A percentile compares a stretch with the other conserved stretches of the same genome.
Conservation (phyloP, 768 basidiomycete species). For the Leccinum variicolor region DNA sequence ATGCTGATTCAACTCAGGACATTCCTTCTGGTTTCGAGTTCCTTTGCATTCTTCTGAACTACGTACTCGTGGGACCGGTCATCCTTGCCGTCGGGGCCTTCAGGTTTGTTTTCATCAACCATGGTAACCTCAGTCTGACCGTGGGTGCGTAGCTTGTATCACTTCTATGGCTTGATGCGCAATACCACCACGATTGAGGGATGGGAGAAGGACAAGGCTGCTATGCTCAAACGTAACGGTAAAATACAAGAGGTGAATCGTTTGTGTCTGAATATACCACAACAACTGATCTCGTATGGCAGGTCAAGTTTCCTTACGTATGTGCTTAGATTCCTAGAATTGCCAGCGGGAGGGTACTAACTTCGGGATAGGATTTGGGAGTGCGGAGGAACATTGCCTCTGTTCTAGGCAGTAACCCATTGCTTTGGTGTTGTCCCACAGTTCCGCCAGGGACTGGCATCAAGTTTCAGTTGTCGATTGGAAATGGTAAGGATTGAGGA, state of each 20-base stretch:
- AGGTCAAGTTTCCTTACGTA: slow-evolving; percentile 95
- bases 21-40: slow-evolving; percentile 68
- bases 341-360: slow-evolving; percentile 7
- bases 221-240: slow-evolving; percentile 78
- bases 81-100: slow-evolving; percentile 85
- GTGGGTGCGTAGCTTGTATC: slow-evolving; percentile 66
- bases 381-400: slow-evolving; percentile 66
- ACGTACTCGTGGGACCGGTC: slow-evolving; percentile 81
- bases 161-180: slow-evolving; percentile 67
- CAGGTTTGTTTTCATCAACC: slow-evolving; percentile 47
- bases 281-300: slow-evolving; percentile 1
- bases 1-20: slow-evolving; percentile 43
- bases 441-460: slow-evolving; percentile 67
- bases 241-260: slow-evolving; percentile 70
- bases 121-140: slow-evolving; percentile 13
- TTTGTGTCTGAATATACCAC: not conserved
- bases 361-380: slow-evolving; percentile 68
- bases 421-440: slow-evolving; percentile 85
- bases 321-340: slow-evolving; percentile 23
- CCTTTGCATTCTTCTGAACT: slow-evolving; percentile 86
- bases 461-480: slow-evolving; percentile 66
- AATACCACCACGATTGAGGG: slow-evolving; percentile 97
- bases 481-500: slow-evolving; percentile 72
- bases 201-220: slow-evolving; percentile 96
- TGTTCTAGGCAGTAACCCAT: slow-evolving; percentile 70